Evolutionary conservation across 31 red algal species (phyloP).

Genomic region (Bonnemaisonia californica): DNA sequence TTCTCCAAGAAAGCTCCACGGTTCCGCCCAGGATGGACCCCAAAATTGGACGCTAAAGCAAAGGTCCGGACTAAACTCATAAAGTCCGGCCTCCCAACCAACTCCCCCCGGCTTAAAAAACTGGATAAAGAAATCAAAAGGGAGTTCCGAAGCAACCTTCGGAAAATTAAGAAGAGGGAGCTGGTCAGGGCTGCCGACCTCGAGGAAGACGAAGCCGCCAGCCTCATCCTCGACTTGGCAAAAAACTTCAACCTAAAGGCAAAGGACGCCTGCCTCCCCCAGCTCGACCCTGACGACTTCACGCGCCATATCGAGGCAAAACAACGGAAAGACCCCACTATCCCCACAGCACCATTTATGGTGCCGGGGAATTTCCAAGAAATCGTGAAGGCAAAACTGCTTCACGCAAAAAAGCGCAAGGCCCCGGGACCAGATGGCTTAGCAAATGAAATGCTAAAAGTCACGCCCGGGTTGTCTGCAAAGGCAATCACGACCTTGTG

Average conservation of each 20-base stretch:
- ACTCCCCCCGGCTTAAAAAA: too few species aligned
- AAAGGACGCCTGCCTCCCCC: neutral
- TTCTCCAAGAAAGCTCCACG: neutral
- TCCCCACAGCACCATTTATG: neutral
- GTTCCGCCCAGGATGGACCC: constrained; percentile 13
- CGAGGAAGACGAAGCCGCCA: too few species aligned
- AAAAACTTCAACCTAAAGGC: neutral
- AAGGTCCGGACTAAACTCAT: neutral
- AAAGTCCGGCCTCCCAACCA: too few species aligned
- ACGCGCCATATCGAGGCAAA: neutral
- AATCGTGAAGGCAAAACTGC: neutral
- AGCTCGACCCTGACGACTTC: neutral
- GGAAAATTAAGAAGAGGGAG: too few species aligned
- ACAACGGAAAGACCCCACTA: neutral
- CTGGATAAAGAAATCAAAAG: constrained; percentile 8
- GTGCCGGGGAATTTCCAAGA: neutral
- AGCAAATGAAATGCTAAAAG: neutral
- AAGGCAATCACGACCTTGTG: neutral
- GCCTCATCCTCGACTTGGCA: too few species aligned
- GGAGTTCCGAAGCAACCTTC: neutral
- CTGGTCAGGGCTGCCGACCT: too few species aligned
- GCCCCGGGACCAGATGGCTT: neutral
- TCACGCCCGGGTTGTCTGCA: neutral
- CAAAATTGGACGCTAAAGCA: neutral
- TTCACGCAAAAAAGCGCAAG: neutral